Base-by-base conservation (phyloP, 2,329 filamentous ascomycete genomes). In the Xylaria sp. region DNA sequence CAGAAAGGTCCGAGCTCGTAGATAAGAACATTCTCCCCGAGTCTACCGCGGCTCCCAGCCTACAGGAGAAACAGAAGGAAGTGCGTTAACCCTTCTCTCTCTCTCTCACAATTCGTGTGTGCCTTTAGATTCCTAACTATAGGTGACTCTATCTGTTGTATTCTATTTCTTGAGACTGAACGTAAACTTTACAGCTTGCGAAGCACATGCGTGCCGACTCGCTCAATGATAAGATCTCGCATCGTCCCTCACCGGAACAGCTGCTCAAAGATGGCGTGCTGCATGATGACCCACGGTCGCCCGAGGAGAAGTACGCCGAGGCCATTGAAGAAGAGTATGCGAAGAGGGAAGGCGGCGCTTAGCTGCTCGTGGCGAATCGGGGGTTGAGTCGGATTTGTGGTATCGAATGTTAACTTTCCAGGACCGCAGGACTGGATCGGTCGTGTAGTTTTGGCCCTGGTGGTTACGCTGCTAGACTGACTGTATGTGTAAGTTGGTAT, bases 11-110 rank as follows among this genome's bases (percentile, higher is more conserved):
- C 37, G 87, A 92, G 72, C 83, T 97, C 21, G 81, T 97, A 66
- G 90, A 95, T 75, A 90, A 91, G 70, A 96, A 97, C 78, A 97
- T 97, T 75, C 88, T 97, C 25, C 91, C 92, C 25, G 87, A 88
- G 59, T 90, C 90, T 33, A 89, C 78, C 54, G 92, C 90, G 17
- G 92, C 93, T 0, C 93, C 94, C 0, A 85, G 89, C 2, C 82
- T 97, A 57, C 88, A 90, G 74, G 92, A 89, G 59, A 87, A 92
- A 65, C 92, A 95, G 77, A 89, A 86, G 73, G 92, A 96, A 76
- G 83, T 84, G 64, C 73, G 78, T 66, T 33, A 4, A 14, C 43
- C 33, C 45, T 28, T 19, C 40, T 3, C 5, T 42, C 4, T 25
- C 25, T 45, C 52, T 63, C n/a, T 60, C 52, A 25, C 11, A 9